Conservation (phyloP, 805 yeast species). For the Myxozyma nipponensis region DNA sequence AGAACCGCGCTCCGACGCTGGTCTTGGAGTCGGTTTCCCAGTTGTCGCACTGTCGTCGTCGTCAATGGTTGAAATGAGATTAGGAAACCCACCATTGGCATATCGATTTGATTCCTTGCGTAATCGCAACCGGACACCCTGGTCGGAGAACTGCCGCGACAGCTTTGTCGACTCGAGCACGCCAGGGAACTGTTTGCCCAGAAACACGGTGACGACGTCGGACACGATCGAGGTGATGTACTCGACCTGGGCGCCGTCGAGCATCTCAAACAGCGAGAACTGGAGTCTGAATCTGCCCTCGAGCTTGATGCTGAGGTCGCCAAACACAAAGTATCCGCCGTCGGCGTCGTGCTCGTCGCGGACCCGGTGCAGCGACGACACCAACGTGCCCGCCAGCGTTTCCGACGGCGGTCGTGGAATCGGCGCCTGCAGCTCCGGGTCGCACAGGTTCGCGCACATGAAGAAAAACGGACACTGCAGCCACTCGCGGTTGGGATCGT, state of each 20-base stretch:
- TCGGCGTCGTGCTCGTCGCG: constrained; percentile 23
- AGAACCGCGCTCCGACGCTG: no score
- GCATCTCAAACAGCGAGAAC: constrained; percentile 28
- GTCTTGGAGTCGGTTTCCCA: no score
- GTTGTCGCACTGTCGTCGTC: not conserved
- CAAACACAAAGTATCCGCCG: constrained; percentile 30
- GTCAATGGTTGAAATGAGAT: not conserved
- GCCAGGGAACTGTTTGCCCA: constrained; percentile 27
- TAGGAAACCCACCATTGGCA: no score
- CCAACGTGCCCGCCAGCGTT: constrained; percentile 28
- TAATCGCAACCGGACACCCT: constrained; percentile 29
- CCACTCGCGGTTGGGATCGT: constrained; percentile 15
- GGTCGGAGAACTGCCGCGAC: constrained; percentile 29
- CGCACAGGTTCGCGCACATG: constrained; percentile 27
- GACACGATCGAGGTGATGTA: constrained; percentile 23
- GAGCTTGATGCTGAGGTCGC: constrained; percentile 24
- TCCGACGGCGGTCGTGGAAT: constrained; percentile 22
- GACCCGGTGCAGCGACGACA: constrained; percentile 27
- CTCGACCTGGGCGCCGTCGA: constrained; percentile 27
- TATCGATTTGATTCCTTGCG: constrained; percentile 28
- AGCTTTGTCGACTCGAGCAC: constrained; percentile 28
- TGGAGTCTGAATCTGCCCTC: constrained; percentile 28
- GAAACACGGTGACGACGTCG: constrained; percentile 22
- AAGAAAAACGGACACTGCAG: constrained; percentile 27
- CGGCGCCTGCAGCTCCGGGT: constrained; percentile 12